phyloP scores from a whole-genome alignment of 2,329 filamentous ascomycete species.

The Fusarium clavum region DNA sequence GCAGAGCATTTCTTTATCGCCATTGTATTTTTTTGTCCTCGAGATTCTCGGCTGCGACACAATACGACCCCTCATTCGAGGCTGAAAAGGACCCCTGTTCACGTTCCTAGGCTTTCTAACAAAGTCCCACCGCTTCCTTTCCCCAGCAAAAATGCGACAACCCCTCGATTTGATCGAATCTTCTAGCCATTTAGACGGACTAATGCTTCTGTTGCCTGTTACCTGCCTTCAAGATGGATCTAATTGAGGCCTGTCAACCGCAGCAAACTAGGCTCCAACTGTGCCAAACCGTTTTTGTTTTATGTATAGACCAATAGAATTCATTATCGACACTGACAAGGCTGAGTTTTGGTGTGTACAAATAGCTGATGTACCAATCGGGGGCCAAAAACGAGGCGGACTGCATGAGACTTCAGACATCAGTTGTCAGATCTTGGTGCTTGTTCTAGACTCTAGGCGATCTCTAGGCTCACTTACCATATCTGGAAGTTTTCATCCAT shows the following conservation, averaged over 20 bases:
- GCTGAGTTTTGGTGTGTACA: constrained; percentile 16
- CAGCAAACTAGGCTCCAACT: neutral
- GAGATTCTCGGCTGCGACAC: neutral
- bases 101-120: constrained; percentile 36
- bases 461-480: neutral
- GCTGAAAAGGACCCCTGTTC: constrained; percentile 38
- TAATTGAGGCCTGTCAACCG: constrained; percentile 24
- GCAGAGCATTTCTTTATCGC: constrained; percentile 4
- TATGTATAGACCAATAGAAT: constrained; percentile 11
- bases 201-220: constrained; percentile 8
- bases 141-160: constrained; percentile 12
- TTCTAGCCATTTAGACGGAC: constrained; percentile 38
- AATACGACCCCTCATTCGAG: constrained; percentile 35
- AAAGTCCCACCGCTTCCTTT: constrained; percentile 37
- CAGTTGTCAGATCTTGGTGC: neutral
- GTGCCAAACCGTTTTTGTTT: constrained; percentile 4
- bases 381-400: constrained; percentile 12
- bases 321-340: constrained; percentile 17
- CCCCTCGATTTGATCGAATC: constrained; percentile 39
- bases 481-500: neutral
- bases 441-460: neutral
- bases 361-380: neutral
- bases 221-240: neutral
- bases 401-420: neutral
- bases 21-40: constrained; percentile 1